These are phyloP conservation scores for Solanum phureja DNA, from an alignment of 257 asterid species.

Conservation along the genomic window DNA sequence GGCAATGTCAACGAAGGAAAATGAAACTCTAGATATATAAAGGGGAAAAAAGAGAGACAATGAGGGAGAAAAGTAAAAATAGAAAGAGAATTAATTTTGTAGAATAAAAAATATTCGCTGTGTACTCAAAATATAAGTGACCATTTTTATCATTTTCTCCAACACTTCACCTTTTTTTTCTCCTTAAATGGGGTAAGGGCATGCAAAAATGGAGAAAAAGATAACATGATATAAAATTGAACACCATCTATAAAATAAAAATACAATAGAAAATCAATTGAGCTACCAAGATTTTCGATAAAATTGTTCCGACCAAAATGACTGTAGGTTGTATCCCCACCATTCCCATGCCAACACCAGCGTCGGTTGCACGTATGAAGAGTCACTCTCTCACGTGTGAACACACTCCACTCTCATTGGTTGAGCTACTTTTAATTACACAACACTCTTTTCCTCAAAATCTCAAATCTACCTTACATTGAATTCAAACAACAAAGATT, in stretches of 20 bases:
- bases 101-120: neutral
- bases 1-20: neutral
- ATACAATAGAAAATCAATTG: no score
- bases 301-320: neutral
- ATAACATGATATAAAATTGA: neutral
- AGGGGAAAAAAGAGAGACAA: no score
- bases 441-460: neutral
- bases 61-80: no score
- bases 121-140: no score
- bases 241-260: no score
- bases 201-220: neutral
- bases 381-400: slow-evolving; percentile 1
- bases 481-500: neutral
- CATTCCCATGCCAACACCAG: neutral
- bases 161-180: neutral
- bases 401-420: neutral
- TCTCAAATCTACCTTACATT: neutral
- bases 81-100: neutral
- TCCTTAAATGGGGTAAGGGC: neutral
- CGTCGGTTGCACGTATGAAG: slow-evolving; percentile 1
- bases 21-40: no score
- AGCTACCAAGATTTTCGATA: no score
- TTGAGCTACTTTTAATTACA: neutral
- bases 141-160: neutral
- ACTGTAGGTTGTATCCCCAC: neutral